phyloP scores from a whole-genome alignment of 2,329 filamentous ascomycete genomes.

The Fusarium ramigenum region DNA sequence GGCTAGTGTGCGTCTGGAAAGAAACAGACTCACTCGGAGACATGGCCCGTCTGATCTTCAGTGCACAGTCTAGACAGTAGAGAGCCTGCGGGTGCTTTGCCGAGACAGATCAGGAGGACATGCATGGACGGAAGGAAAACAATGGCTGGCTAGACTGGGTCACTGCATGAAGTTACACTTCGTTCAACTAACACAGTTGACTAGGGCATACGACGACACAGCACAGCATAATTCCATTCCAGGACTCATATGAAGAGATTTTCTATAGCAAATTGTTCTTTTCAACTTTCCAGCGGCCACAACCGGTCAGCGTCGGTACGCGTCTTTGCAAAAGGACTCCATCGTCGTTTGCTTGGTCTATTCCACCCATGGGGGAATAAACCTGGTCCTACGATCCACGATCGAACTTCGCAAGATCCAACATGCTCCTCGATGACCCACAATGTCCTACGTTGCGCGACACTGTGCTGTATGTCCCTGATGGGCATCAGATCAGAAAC shows the following conservation, averaged over 20 bases:
- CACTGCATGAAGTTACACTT: slow-evolving; percentile 7
- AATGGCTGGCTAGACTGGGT: slow-evolving; percentile 6
- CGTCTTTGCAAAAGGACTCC: slow-evolving; percentile 10
- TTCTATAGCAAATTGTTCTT: not conserved
- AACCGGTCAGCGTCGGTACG: slow-evolving; percentile 35
- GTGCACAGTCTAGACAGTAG: not conserved
- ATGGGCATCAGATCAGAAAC: slow-evolving; percentile 33
- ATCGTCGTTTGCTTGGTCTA: slow-evolving; percentile 11
- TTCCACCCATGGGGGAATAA: slow-evolving; percentile 31
- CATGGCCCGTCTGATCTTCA: slow-evolving; percentile 22
- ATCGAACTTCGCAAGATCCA: slow-evolving; percentile 38
- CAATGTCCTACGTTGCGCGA: slow-evolving; percentile 4
- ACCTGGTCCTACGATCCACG: slow-evolving; percentile 41
- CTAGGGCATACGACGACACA: not conserved
- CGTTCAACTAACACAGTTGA: not conserved
- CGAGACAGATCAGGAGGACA: slow-evolving; percentile 26
- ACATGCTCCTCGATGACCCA: slow-evolving; percentile 26
- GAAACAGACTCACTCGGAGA: slow-evolving; percentile 15
- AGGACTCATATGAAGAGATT: not conserved
- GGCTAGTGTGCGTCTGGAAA: slow-evolving; percentile 23
- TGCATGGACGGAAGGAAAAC: slow-evolving; percentile 4
- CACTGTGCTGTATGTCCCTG: slow-evolving; percentile 15
- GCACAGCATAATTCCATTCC: not conserved
- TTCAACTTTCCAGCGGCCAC: slow-evolving; percentile 3
- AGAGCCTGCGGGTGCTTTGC: slow-evolving; percentile 27